phyloP scores from a whole-genome alignment of 768 basidiomycete species.

The Rubroboletus satanas region DNA sequence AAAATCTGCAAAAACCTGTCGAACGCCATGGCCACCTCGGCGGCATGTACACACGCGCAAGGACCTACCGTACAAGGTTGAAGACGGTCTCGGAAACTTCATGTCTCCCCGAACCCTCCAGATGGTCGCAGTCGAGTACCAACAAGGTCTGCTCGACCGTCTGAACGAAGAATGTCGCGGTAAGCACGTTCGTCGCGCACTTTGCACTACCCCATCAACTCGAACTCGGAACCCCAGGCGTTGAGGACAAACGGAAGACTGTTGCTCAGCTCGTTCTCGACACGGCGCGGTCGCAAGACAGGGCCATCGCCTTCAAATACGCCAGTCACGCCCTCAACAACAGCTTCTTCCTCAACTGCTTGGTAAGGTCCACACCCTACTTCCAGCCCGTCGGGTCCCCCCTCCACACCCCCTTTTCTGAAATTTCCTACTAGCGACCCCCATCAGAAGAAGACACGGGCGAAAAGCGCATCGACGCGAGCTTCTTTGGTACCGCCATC shows the following conservation, averaged over 20 bases:
- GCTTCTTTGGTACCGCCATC: constrained; percentile 18
- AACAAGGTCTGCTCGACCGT: constrained; percentile 75
- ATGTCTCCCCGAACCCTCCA: constrained; percentile 69
- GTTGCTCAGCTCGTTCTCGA: constrained; percentile 72
- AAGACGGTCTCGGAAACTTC: constrained; percentile 75
- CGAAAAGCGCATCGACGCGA: constrained; percentile 18
- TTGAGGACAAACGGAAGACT: constrained; percentile 49
- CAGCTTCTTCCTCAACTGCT: constrained; percentile 83
- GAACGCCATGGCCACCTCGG: constrained; percentile 23
- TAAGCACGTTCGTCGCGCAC: constrained; percentile 33
- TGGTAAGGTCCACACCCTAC: constrained; percentile 52
- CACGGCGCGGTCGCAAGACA: constrained; percentile 53
- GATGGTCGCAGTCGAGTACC: constrained; percentile 76
- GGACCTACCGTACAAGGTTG: constrained; percentile 59
- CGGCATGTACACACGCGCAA: constrained; percentile 47
- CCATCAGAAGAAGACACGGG: constrained; percentile 23
- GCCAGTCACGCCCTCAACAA: constrained; percentile 93
- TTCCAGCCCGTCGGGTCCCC: background rate
- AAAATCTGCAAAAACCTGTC: constrained; percentile 9
- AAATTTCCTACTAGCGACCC: constrained; percentile 30
- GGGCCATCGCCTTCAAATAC: constrained; percentile 80
- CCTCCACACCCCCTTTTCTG: background rate
- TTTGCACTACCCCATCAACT: background rate
- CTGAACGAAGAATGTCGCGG: constrained; percentile 73
- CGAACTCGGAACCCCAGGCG: constrained; percentile 37